Percentiles rank a stretch among this genome's conserved stretches.
Evolutionary conservation across 2,329 filamentous ascomycete species (phyloP).

Genomic region (Sarocladium strictum): DNA sequence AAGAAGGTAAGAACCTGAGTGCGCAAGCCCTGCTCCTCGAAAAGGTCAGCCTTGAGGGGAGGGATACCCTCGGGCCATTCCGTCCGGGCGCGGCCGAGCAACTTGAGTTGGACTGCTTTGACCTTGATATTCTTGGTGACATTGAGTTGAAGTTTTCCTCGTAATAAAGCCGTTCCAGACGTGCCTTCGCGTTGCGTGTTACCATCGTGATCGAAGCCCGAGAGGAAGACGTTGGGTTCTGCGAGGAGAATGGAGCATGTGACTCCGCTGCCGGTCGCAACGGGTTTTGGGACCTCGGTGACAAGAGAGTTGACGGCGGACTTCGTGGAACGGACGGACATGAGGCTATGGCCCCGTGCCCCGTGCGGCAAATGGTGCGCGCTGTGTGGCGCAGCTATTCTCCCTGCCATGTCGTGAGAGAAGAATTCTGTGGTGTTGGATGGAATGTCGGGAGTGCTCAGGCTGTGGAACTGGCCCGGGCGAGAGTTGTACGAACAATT

Average conservation of each 20-base stretch:
- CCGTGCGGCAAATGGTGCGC: slow-evolving; percentile 17
- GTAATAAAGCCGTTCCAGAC: slow-evolving; percentile 75
- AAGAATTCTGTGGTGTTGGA: slow-evolving; percentile 9
- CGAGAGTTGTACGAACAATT: background rate
- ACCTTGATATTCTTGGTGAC: slow-evolving; percentile 89
- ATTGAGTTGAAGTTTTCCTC: slow-evolving; percentile 75
- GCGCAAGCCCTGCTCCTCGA: slow-evolving; percentile 78
- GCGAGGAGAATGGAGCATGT: slow-evolving; percentile 68
- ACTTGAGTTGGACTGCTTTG: slow-evolving; percentile 81
- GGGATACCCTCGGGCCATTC: slow-evolving; percentile 98
- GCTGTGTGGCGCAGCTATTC: slow-evolving; percentile 12
- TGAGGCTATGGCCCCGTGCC: slow-evolving; percentile 38
- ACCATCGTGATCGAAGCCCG: slow-evolving; percentile 70
- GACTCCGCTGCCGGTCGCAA: slow-evolving; percentile 73
- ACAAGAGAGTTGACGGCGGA: slow-evolving; percentile 43
- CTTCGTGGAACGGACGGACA: slow-evolving; percentile 46
- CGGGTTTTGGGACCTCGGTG: slow-evolving; percentile 60
- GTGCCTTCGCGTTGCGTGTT: slow-evolving; percentile 42
- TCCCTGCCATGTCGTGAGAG: slow-evolving; percentile 8
- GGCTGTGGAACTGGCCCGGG: background rate
- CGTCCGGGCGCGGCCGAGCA: slow-evolving; percentile 78
- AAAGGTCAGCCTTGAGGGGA: slow-evolving; percentile 74
- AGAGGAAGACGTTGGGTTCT: slow-evolving; percentile 74
- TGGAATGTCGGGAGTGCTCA: slow-evolving; percentile 4
- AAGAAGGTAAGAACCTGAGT: slow-evolving; percentile 91